Evolutionary conservation across 129 eudicot species (phyloP).

Genomic region (Erigeron canadensis): DNA sequence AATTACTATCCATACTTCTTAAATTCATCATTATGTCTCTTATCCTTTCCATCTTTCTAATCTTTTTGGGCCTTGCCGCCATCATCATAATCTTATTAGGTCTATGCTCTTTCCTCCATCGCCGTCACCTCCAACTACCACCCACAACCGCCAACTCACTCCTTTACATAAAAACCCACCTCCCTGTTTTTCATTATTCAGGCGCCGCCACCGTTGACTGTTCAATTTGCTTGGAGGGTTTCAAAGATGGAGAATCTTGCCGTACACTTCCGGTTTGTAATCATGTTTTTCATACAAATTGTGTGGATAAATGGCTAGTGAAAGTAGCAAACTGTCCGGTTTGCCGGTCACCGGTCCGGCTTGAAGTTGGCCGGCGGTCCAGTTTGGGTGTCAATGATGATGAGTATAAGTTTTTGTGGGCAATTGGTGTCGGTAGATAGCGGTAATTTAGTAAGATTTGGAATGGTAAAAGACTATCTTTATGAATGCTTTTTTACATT

Average conservation of each 20-base stretch:
- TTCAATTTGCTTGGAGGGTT: constrained; percentile 59
- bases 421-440: constrained; percentile 35
- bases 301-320: constrained; percentile 61
- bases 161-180: constrained; percentile 9
- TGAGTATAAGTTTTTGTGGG: constrained; percentile 51
- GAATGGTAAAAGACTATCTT: not conserved
- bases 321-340: constrained; percentile 57
- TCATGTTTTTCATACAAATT: constrained; percentile 59
- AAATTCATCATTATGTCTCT: constrained; percentile 55
- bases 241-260: constrained; percentile 44
- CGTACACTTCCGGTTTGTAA: constrained; percentile 44
- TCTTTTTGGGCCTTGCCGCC: constrained; percentile 79
- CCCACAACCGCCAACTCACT: constrained; percentile 18
- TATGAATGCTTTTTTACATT: not conserved
- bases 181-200: constrained; percentile 37
- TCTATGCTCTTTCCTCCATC: constrained; percentile 42
- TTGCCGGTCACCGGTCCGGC: constrained; percentile 55
- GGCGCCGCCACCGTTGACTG: constrained; percentile 23
- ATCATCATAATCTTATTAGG: constrained; percentile 24
- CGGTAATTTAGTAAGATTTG: constrained; percentile 13
- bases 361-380: constrained; percentile 21
- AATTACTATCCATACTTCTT: constrained; percentile 45
- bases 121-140: constrained; percentile 32
- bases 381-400: constrained; percentile 25
- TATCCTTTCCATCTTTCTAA: constrained; percentile 52